A percentile compares a stretch with the other conserved stretches of the same genome.
Conservation (phyloP, 805 yeast species). For the Metschnikowia shivogae region DNA sequence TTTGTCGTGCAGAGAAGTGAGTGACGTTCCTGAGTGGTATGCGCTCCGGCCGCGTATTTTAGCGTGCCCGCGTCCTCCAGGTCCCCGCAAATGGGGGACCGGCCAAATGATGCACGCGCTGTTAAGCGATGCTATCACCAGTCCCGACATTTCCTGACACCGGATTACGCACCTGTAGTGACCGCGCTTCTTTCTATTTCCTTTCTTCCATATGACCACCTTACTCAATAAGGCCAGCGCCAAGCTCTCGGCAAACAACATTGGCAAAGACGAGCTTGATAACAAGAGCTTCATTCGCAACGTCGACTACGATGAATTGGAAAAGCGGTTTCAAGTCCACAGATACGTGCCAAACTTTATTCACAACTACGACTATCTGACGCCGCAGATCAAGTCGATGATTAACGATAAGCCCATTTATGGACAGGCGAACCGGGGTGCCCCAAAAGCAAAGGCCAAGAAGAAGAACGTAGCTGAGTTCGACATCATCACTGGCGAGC, state of each 20-base stretch:
- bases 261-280: constrained; percentile 1
- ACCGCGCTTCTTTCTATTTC: not conserved
- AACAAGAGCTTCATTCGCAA: constrained; percentile 21
- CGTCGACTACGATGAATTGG: constrained; percentile 35
- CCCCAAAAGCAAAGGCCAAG: constrained; percentile 4
- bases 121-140: constrained; percentile 1
- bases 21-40: no score
- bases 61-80: not conserved
- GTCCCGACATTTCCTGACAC: not conserved
- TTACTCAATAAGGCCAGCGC: constrained; percentile 8
- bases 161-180: no score
- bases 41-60: no score
- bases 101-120: constrained; percentile 1
- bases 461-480: constrained; percentile 7
- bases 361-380: constrained; percentile 33
- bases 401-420: constrained; percentile 39
- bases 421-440: constrained; percentile 31
- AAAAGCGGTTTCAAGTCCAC: constrained; percentile 28
- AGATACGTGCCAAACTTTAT: constrained; percentile 38
- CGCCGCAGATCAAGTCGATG: constrained; percentile 34
- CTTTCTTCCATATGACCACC: constrained; percentile 7
- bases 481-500: constrained; percentile 10
- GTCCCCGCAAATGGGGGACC: not conserved
- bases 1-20: no score
- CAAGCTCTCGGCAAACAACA: constrained; percentile 2